Percentiles rank a stretch among this genome's conserved stretches.
Evolutionary conservation across 352 stramenopile genomes (phyloP).

Genomic region (Proteromonas lacertae): DNA sequence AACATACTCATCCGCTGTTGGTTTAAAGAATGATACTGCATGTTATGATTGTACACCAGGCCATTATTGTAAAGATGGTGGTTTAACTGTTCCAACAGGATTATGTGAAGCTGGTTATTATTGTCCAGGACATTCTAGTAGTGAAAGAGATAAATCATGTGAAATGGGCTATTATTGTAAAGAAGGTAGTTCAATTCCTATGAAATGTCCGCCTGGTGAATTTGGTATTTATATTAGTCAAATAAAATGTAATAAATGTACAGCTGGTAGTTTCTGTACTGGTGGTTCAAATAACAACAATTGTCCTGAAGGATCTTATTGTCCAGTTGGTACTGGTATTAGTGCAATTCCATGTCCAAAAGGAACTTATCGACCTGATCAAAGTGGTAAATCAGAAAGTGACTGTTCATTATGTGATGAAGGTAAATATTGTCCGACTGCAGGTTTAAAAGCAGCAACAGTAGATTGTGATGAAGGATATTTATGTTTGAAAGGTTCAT

Average conservation of each 20-base stretch:
- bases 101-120: constrained; percentile 38
- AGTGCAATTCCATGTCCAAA: constrained; percentile 7
- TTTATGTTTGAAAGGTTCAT: constrained; percentile 37
- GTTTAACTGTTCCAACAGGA: constrained; percentile 12
- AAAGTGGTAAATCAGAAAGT: neutral
- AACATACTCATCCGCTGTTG: constrained; percentile 7
- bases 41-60: constrained; percentile 8
- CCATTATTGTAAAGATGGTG: constrained; percentile 9
- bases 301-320: constrained; percentile 36
- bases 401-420: constrained; percentile 4
- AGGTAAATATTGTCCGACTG: constrained; percentile 6
- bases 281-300: constrained; percentile 20
- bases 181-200: constrained; percentile 19
- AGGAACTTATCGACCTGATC: neutral
- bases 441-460: neutral
- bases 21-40: constrained; percentile 1
- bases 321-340: constrained; percentile 22
- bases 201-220: constrained; percentile 5
- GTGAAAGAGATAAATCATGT: constrained; percentile 6
- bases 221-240: constrained; percentile 5
- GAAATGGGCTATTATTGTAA: constrained; percentile 9
- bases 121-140: constrained; percentile 24
- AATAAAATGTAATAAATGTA: constrained; percentile 7
- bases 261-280: constrained; percentile 10
- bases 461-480: constrained; percentile 2